Base-by-base conservation (phyloP, 768 basidiomycete species). In the Pulveroboletus ravenelii region DNA sequence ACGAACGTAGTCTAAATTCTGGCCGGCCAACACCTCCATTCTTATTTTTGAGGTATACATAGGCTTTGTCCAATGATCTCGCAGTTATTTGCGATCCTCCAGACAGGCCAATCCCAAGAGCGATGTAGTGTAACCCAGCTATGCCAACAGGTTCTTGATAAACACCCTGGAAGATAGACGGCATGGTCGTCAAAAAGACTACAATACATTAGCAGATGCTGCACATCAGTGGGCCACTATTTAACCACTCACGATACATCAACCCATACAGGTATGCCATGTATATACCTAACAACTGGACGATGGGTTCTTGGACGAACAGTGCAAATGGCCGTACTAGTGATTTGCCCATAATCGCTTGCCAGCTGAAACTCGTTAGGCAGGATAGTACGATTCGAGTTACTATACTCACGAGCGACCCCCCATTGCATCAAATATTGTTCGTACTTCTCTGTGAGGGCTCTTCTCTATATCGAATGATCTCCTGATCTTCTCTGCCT, bases 131-230 rank as follows among this genome's bases (percentile, higher is more conserved):
- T 30, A 89, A 64, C 0, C 86, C 84, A 0, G 79, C 73, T 43
- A 84, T 81, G 6, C 86, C 84, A 10, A 76, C 64, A 0, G 61
- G 52, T 62, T 87, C 66, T 34, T 74, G 65, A 58, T 90, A 91
- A 1, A 74, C 63, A 3, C 69, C 66, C 45, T 71, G 64, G 55
- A 81, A 87, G 39, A 86, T 84, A 0, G 65, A 55, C 0, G 86
- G 80, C 29, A 88, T 77, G 0, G 78, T 84, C 1, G 84, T 84
- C 29, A 88, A 66, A 61, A 84, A 83, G 23, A 87, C 85, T 88
- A 49, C 4, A n/a, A 49, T 48, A 30, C 17, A 27, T 47, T 14
- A 56, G 36, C 14, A 39, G 13, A 1, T 12, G 3, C 4, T 12
- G 15, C 13, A 7, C 10, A 20, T 10, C 18, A 23, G 20, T 23